A percentile compares a stretch with the other conserved stretches of the same genome.
Evolutionary conservation across 352 stramenopile genomes (phyloP).

Genomic region (Globisporangium apiculatum): DNA sequence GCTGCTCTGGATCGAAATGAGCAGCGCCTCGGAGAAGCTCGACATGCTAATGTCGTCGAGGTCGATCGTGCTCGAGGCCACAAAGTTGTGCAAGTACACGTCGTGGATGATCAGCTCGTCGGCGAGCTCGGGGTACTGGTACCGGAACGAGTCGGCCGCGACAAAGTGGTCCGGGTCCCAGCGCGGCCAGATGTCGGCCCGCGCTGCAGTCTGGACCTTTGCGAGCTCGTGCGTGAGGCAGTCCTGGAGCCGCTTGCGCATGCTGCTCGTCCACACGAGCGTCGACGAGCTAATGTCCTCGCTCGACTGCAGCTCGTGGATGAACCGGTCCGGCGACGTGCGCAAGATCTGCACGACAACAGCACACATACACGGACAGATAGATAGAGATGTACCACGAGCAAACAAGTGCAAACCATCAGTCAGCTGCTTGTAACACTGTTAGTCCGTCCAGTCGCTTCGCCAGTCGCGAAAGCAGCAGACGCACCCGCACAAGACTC

Average conservation of each 20-base stretch:
- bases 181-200: conserved; percentile 49
- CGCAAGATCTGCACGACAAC: conserved; percentile 37
- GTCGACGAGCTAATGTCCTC: conserved; percentile 61
- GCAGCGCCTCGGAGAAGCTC: conserved; percentile 61
- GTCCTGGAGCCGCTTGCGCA: conserved; percentile 47
- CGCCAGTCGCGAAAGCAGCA: too few species aligned
- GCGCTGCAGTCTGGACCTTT: conserved; percentile 60
- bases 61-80: conserved; percentile 42
- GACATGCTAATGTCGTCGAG: conserved; percentile 72
- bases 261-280: conserved; percentile 70
- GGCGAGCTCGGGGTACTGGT: conserved; percentile 70
- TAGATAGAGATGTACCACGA: background rate
- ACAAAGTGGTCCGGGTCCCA: conserved; percentile 83
- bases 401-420: background rate
- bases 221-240: conserved; percentile 46
- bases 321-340: conserved; percentile 51
- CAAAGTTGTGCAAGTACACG: conserved; percentile 81
- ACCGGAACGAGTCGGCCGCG: conserved; percentile 80
- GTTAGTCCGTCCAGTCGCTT: too few species aligned
- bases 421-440: too few species aligned
- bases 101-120: conserved; percentile 74
- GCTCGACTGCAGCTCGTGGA: conserved; percentile 44
- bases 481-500: conserved; percentile 61
- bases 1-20: conserved; percentile 80
- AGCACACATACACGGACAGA: conserved; percentile 1